Evolutionary conservation across 257 asterid species (phyloP), one percentile per base, ranked within the genome.

Genomic region (Solanum tarijense): DNA sequence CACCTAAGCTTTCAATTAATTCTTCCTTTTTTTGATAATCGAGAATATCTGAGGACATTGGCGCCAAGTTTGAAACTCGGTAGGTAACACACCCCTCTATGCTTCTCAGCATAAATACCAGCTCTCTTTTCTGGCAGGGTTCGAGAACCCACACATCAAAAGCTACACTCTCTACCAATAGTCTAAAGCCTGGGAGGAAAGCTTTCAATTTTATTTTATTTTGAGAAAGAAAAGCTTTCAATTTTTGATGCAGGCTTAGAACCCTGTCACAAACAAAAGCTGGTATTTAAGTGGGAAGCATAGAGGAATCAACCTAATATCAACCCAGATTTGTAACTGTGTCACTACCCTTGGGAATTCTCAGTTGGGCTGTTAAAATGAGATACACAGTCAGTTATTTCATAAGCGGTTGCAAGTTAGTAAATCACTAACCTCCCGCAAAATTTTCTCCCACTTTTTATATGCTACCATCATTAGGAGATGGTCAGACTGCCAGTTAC

Each of bases 401-500:
- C 69, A 48, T 18, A 48, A 82, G 69, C 10, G 1, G 29, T 29
- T 29, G 69, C 85, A 82, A 82, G 29, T 82, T 48, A 31, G 43
- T 18, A 82, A 52, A 82, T 82, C 68, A 90, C 98, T 88, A 90
- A 96, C 99, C 96, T 88, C 90, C 85, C 85, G 92, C 89, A 94
- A 87, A 85, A 93, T 92, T 86, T 93, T 96, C 83, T 95, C 98
- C 99, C 99, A 97, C 87, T 96, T 97, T 76, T 91, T 87, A 90
- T 97, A 97, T 18, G 99, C 96, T 88, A 95, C 93, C 97, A 95
- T 87, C 99, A 97, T 95, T 69, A 96, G 69, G 36, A 97, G 95
- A 90, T 97, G 99, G 91, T 97, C 99, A 88, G 99, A 97, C 86
- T 97, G 98, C 89, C 94, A 89, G 90, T 91, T 87, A 87, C 90